Percentiles rank a stretch among this genome's conserved stretches.
Conservation (phyloP, 2,329 filamentous ascomycete genomes). For the Diaporthe eres region DNA sequence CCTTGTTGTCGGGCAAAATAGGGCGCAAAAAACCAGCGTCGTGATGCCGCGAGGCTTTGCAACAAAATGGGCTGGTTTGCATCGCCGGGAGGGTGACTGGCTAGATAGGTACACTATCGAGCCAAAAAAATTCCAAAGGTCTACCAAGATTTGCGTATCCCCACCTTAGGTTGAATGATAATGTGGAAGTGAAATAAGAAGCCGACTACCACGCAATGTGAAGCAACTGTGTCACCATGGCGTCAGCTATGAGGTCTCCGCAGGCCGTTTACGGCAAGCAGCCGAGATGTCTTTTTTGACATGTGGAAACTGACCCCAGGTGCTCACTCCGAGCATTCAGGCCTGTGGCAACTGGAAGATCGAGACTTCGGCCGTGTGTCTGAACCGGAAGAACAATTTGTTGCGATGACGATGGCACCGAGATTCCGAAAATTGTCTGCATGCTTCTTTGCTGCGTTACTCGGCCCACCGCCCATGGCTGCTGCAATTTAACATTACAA, state of each 20-base stretch:
- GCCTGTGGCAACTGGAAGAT: neutral
- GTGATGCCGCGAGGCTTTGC: constrained; percentile 40
- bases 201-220: neutral
- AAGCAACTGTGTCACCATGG: neutral
- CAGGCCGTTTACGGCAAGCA: neutral
- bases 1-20: constrained; percentile 49
- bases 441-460: neutral
- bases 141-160: neutral
- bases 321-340: neutral
- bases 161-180: neutral
- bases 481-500: neutral
- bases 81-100: constrained; percentile 40
- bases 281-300: neutral
- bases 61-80: constrained; percentile 31
- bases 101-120: constrained; percentile 39
- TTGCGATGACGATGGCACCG: neutral
- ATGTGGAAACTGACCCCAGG: neutral
- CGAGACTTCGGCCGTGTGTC: neutral
- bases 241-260: neutral
- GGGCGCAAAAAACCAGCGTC: constrained; percentile 45
- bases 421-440: neutral
- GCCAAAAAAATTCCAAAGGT: constrained; percentile 40
- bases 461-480: neutral
- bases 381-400: no score
- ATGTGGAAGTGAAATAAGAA: neutral